Percentiles rank a stretch among this genome's conserved stretches.
phyloP scores from a whole-genome alignment of 2,329 filamentous ascomycete genomes.

The Cladosporium sp. region DNA sequence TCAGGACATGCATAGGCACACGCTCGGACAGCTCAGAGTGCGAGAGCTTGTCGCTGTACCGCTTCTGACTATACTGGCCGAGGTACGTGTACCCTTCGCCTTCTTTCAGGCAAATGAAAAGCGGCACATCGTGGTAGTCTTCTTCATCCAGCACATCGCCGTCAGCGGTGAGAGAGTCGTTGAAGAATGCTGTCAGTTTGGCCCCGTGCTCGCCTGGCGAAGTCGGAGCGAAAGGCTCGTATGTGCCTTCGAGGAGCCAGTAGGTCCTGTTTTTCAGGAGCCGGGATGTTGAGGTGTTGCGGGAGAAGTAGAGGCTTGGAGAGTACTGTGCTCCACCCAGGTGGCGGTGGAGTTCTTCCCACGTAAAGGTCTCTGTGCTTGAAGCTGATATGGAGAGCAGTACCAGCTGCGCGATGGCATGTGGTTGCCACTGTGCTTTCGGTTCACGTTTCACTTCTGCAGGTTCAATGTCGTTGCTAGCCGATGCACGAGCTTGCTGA shows the following conservation, averaged over 20 bases:
- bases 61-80: constrained; percentile 43
- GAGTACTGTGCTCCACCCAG: constrained; percentile 38
- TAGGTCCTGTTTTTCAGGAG: constrained; percentile 31
- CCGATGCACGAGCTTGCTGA: background rate
- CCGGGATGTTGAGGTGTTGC: constrained; percentile 8
- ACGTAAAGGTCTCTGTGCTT: constrained; percentile 34
- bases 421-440: constrained; percentile 32
- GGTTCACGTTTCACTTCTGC: background rate
- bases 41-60: constrained; percentile 42
- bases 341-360: constrained; percentile 34
- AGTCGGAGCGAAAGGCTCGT: constrained; percentile 41
- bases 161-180: constrained; percentile 29
- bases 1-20: constrained; percentile 34
- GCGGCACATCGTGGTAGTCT: constrained; percentile 36
- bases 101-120: constrained; percentile 35
- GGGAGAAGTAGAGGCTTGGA: constrained; percentile 35
- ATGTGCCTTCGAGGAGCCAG: constrained; percentile 36
- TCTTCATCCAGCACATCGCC: constrained; percentile 16
- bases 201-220: constrained; percentile 42
- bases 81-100: constrained; percentile 38
- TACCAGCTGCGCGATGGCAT: constrained; percentile 32
- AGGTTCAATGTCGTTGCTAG: background rate
- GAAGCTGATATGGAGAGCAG: constrained; percentile 15
- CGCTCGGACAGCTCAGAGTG: constrained; percentile 36
- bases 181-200: constrained; percentile 45